A percentile compares a stretch with the other conserved stretches of the same genome.
Conservation (phyloP, 2,329 filamentous ascomycete genomes). For the Scedosporium dehoogii region DNA sequence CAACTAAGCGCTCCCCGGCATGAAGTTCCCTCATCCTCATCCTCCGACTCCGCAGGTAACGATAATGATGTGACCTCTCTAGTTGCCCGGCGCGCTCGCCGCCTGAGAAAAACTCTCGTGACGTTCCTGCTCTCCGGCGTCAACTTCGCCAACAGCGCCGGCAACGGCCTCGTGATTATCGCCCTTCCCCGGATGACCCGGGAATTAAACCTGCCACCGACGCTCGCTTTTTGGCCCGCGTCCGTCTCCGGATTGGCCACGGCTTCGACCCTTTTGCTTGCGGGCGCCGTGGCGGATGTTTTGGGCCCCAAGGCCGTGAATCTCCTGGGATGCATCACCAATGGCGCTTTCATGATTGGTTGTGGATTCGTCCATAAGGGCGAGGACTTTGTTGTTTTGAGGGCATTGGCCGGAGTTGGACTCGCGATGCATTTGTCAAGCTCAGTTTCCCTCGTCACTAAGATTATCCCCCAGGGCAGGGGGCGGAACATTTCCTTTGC, state of each 20-base stretch:
- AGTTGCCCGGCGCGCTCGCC: neutral
- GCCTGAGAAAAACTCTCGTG: slow-evolving; percentile 7
- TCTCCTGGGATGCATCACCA: slow-evolving; percentile 21
- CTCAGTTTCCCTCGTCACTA: slow-evolving; percentile 24
- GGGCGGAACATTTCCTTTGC: slow-evolving; percentile 30
- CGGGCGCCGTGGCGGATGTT: slow-evolving; percentile 27
- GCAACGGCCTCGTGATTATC: slow-evolving; percentile 26
- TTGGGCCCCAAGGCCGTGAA: slow-evolving; percentile 23
- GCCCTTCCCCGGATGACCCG: slow-evolving; percentile 28
- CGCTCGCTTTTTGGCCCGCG: slow-evolving; percentile 28
- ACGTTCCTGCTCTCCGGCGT: slow-evolving; percentile 13
- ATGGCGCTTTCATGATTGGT: slow-evolving; percentile 20
- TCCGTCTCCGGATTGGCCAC: slow-evolving; percentile 25
- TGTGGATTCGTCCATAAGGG: slow-evolving; percentile 19
- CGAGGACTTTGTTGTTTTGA: slow-evolving; percentile 24
- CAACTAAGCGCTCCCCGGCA: too few species aligned
- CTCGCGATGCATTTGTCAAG: slow-evolving; percentile 24
- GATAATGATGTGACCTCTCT: too few species aligned
- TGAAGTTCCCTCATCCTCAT: too few species aligned
- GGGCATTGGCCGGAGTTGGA: slow-evolving; percentile 29
- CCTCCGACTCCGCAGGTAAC: too few species aligned
- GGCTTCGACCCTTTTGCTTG: slow-evolving; percentile 25
- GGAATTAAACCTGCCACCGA: slow-evolving; percentile 21
- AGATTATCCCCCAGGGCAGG: slow-evolving; percentile 19
- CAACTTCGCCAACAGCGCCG: slow-evolving; percentile 17